Evolutionary conservation across 1,139 yeast species (phyloP).

Genomic region (Nakaseomyces nivariensis): DNA sequence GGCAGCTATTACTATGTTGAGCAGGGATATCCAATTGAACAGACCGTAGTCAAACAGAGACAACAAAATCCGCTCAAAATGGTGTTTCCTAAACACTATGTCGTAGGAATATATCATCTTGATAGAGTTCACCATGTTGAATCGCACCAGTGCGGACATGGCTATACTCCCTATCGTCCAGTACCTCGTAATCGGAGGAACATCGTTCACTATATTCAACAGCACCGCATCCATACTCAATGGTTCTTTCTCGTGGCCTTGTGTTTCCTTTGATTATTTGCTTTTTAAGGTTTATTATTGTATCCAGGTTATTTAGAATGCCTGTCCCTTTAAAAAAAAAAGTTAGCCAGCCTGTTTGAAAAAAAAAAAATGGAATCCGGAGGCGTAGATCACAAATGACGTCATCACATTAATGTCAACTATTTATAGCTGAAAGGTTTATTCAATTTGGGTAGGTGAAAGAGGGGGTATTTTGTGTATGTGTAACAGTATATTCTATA

Average conservation of each 20-base stretch:
- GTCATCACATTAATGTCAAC: background rate
- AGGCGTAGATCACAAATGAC: background rate
- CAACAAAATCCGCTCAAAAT: slow-evolving; percentile 22
- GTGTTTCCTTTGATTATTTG: too few species aligned
- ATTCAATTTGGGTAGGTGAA: too few species aligned
- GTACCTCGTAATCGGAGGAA: slow-evolving; percentile 24
- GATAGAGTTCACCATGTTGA: slow-evolving; percentile 17
- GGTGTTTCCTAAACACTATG: slow-evolving; percentile 24
- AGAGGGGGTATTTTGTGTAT: too few species aligned
- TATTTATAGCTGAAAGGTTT: too few species aligned
- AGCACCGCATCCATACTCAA: slow-evolving; percentile 25
- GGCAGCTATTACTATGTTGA: slow-evolving; percentile 19
- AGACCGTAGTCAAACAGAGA: slow-evolving; percentile 25
- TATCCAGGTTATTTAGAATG: too few species aligned
- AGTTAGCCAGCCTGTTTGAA: too few species aligned
- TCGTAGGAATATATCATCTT: slow-evolving; percentile 23
- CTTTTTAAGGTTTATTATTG: too few species aligned
- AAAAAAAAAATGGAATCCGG: too few species aligned
- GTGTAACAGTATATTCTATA: too few species aligned
- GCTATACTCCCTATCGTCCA: slow-evolving; percentile 24
- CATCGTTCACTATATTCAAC: slow-evolving; percentile 20
- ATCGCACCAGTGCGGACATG: slow-evolving; percentile 18
- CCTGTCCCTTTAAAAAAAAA: background rate
- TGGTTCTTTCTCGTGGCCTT: background rate
- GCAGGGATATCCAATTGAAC: slow-evolving; percentile 17